phyloP scores from a whole-genome alignment of 1,284 basidiomycete species.

The Ganoderma lucidum region DNA sequence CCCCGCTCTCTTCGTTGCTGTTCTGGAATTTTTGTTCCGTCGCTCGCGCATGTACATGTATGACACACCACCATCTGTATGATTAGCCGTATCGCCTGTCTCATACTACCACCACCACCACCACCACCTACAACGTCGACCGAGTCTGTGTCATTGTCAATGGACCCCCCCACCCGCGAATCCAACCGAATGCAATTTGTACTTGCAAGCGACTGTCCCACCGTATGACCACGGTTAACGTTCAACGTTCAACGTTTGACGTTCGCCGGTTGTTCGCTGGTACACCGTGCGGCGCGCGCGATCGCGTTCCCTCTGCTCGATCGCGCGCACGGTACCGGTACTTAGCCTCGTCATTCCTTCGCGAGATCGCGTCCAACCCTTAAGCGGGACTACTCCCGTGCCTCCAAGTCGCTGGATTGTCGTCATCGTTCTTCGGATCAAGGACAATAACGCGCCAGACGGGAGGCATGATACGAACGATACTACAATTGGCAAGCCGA shows the following conservation, averaged over 20 bases:
- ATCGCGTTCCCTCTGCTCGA: neutral
- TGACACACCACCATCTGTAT: conserved; percentile 17
- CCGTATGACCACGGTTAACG: neutral
- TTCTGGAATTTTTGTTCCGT: neutral
- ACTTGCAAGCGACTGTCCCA: neutral
- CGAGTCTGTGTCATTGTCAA: neutral
- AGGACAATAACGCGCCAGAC: neutral
- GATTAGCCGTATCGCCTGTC: conserved; percentile 10
- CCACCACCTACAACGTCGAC: too few relatives aligned
- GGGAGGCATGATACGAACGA: neutral
- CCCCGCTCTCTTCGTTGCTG: conserved; percentile 5
- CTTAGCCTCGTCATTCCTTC: neutral
- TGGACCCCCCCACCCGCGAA: neutral
- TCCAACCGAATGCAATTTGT: neutral
- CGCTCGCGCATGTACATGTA: conserved; percentile 7
- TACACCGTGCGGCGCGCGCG: neutral
- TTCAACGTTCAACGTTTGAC: neutral
- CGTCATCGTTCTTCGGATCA: neutral
- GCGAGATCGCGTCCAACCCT: neutral
- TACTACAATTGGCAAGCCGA: neutral
- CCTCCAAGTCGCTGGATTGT: neutral
- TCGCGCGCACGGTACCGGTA: neutral
- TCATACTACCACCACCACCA: neutral
- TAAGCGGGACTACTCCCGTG: neutral
- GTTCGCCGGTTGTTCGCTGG: too few relatives aligned